Evolutionary conservation across 1,284 basidiomycete genomes (phyloP).

Genomic region (Fomitopsis schrenkii): DNA sequence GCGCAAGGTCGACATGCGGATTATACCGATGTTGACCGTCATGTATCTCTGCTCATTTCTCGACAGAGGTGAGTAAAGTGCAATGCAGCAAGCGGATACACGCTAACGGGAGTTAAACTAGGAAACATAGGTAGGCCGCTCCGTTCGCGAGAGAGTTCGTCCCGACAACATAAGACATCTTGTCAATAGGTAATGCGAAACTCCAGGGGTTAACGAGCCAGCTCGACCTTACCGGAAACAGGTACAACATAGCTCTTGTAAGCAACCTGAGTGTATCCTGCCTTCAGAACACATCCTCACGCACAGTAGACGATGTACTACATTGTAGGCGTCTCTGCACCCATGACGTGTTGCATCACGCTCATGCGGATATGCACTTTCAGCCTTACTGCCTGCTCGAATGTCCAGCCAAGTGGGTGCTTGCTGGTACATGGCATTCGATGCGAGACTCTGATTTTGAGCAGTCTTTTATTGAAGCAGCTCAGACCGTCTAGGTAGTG

Average conservation of each 20-base stretch:
- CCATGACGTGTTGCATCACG: neutral
- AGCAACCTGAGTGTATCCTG: no score
- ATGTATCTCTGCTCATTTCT: slow-evolving; percentile 66
- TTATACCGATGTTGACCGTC: slow-evolving; percentile 61
- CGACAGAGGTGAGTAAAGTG: slow-evolving; percentile 42
- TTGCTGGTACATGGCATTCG: no score
- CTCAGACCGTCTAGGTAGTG: slow-evolving; percentile 26
- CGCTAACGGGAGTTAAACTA: neutral
- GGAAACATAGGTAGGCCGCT: neutral
- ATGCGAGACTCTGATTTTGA: neutral
- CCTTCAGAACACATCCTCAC: no score
- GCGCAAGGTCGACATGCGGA: slow-evolving; percentile 57
- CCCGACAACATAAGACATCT: no score
- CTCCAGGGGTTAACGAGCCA: slow-evolving; percentile 55
- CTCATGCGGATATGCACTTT: slow-evolving; percentile 14
- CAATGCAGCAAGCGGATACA: no score
- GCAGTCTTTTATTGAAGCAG: slow-evolving; percentile 29
- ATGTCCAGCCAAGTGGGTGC: no score
- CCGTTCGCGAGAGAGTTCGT: neutral
- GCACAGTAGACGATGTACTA: slow-evolving; percentile 60
- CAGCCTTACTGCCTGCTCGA: slow-evolving; percentile 42
- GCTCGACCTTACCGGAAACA: slow-evolving; percentile 51
- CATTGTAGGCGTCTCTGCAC: slow-evolving; percentile 41
- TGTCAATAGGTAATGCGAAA: slow-evolving; percentile 53
- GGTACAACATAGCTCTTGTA: slow-evolving; percentile 43